Base-by-base conservation (phyloP, 2,329 filamentous ascomycete species). In the Hymenoscyphus occultus region DNA sequence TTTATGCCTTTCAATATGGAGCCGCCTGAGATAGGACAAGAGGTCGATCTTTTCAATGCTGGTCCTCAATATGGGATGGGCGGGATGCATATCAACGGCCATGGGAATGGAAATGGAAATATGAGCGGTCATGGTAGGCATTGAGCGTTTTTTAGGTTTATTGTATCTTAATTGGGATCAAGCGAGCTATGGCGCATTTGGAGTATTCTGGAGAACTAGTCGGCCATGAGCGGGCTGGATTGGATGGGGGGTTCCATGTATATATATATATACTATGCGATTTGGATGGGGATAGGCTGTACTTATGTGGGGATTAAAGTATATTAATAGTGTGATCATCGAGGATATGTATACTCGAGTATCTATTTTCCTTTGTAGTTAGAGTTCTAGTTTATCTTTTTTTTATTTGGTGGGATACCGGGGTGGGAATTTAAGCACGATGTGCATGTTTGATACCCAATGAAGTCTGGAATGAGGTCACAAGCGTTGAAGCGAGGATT, bases 1-100 rank as follows among this genome's bases (percentile, higher is more conserved):
- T 96, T 96, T 76, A 88, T 96, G 81, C 92, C 93, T 1, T 96
- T 97, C 78, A 96, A 96, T 74, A 87, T 96, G 78, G 91, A 95
- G 65, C 91, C 92, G 22, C 87, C 90, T 0, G 85, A 87, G 64
- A 77, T 85, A 54, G 78, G 79, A 6, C 82, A 83, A 62, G 83
- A 84, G n/a, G 67, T 65, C 16, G 73, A 76, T 65, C 59, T 71
- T 3, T 73, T 75, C 59, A 70, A 69, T 16, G 62, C 64, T 13
- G 65, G 64, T 9, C 61, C 56, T 22, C 64, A 62, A 51, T 73
- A 69, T 63, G 66, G 65, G 13, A 68, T 71, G 65, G 68, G 65
- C 9, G 70, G 70, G 6, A 70, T 72, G 67, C 67, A 64, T 28
- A 64, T 72, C 19, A 68, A 72, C 64, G 67, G 67, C 39, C 67